Evolutionary conservation across 345 rosid species (phyloP), one percentile per base, ranked within the genome.

Genomic region (Eucalyptus tenuipes): DNA sequence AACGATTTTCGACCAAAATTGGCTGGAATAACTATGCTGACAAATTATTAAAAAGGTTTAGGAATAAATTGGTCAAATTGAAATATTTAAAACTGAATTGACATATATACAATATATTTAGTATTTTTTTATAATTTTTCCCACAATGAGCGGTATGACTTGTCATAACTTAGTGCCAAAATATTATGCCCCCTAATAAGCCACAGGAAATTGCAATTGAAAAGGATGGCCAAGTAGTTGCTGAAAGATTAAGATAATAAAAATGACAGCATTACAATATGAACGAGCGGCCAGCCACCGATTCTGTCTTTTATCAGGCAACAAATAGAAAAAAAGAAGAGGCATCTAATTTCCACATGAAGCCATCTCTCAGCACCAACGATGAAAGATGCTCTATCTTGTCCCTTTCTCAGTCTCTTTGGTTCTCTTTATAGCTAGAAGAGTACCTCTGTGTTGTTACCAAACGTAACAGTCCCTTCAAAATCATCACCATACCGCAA

Each of bases 21-120:
- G 5, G 3, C 0, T 13, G 4, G 5, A 61, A 61, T 0, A 7
- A 29, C 0, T 29, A 61, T 2, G 13, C 13, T 7, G 9, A 7
- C 9, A 2, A 61, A 61, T 61, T 29, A 3, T 61, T 29, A 2
- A 1, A 3, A 61, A 59, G 10, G 8, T 29, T 61, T 29, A 61
- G 16, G 7, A 13, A 7, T 61, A 61, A 29, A 29, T 61, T 13
- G 3, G 0, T 61, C 0, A 29, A 61, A 61, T 29, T 29, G 33
- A 61, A 1, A 29, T 0, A 13, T 29, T 61, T 29, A 61, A 13
- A 7, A 61, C 1, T 29, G 1, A 52, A 20, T 7, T 20, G 10
- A 52, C 1, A 18, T 20, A 2, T 0, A 0, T 61, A 13, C 2
- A 61, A 61, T 61, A 29, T 0, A 7, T 57, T 61, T 61, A 1